Percentiles rank a stretch among this genome's conserved stretches.
phyloP scores from a whole-genome alignment of 148 eudicot genomes.

The Chenopodium berlandieri region DNA sequence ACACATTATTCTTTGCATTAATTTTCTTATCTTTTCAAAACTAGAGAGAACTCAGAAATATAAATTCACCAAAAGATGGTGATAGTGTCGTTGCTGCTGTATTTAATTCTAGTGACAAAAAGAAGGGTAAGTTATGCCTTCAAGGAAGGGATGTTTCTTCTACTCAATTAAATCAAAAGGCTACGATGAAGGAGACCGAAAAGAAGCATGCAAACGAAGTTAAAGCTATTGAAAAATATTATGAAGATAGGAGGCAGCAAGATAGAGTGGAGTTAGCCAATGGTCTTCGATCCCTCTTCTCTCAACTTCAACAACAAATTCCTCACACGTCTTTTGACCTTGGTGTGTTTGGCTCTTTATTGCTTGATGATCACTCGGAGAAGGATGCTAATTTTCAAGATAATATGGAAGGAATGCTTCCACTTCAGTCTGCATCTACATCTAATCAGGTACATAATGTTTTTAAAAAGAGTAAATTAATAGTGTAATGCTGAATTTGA shows the following conservation, averaged over 20 bases:
- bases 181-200: not conserved
- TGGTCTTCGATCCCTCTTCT: not conserved
- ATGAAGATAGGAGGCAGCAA: constrained; percentile 10
- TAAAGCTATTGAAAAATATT: not conserved
- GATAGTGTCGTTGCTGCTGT: not conserved
- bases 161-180: constrained; percentile 9
- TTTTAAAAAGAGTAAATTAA: not conserved
- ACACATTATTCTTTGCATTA: not conserved
- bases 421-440: not conserved
- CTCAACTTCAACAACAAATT: constrained; percentile 6
- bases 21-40: not conserved
- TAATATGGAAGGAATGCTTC: not conserved
- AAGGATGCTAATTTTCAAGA: not conserved
- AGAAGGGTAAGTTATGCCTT: not conserved
- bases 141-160: constrained; percentile 8
- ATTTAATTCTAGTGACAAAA: not conserved
- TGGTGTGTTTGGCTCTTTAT: constrained; percentile 1
- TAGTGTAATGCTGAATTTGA: too few species aligned
- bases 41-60: not conserved
- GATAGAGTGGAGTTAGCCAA: not conserved
- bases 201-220: constrained; percentile 3
- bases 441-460: not conserved
- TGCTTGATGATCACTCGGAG: not conserved
- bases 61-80: not conserved
- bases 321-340: constrained; percentile 6